phyloP scores from a whole-genome alignment of 257 asterid genomes.

The Ehretia macrophylla region DNA sequence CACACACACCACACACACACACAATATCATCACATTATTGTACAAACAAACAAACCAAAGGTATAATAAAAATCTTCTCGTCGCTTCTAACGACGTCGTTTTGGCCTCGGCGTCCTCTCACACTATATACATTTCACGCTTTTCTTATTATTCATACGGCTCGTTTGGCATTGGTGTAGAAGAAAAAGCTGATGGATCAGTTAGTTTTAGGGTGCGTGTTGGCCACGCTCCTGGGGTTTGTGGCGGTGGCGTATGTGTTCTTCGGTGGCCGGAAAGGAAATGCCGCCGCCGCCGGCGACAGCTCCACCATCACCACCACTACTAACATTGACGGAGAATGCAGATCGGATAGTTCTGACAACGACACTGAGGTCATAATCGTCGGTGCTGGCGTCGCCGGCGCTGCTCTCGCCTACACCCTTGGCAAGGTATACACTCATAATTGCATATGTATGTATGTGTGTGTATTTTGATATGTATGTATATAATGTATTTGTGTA shows the following conservation, averaged over 20 bases:
- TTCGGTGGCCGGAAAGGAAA: neutral
- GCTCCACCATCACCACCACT: conserved; percentile 28
- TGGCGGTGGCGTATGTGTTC: neutral
- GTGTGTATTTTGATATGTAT: too few species aligned
- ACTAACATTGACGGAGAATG: conserved; percentile 41
- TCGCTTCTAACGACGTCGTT: neutral
- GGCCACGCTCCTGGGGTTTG: neutral
- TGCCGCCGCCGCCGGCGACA: neutral
- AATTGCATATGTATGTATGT: neutral
- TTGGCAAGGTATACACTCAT: conserved; percentile 45
- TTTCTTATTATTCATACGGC: neutral
- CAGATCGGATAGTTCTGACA: conserved; percentile 33
- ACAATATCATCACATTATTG: too few species aligned
- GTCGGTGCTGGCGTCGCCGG: conserved; percentile 74
- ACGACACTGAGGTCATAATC: conserved; percentile 37
- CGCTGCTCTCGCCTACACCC: conserved; percentile 75
- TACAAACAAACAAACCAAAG: too few species aligned
- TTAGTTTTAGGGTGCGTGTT: neutral
- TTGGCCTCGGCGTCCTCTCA: neutral
- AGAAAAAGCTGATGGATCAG: neutral
- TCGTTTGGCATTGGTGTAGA: neutral
- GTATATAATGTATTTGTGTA: neutral
- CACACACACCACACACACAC: neutral
- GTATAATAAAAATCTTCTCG: neutral
- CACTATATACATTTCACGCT: neutral